These are phyloP conservation scores for Fusarium hostae DNA, from an alignment of 2,329 filamentous ascomycete genomes.

Conservation along the genomic window DNA sequence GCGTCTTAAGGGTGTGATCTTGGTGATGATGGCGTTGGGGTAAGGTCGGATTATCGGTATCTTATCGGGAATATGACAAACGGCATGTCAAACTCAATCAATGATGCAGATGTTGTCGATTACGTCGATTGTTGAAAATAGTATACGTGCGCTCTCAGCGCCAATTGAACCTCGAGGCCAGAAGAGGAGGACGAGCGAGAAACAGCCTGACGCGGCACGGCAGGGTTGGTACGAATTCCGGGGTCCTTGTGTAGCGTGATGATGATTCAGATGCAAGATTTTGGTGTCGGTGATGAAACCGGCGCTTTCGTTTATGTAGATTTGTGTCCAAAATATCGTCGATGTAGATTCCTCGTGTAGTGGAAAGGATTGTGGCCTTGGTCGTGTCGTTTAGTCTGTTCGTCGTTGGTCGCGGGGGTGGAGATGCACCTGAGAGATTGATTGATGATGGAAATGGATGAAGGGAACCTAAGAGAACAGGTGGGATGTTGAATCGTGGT, in stretches of 20 bases:
- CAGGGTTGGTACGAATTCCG: slow-evolving; percentile 28
- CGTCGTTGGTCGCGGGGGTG: slow-evolving; percentile 36
- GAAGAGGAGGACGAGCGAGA: slow-evolving; percentile 12
- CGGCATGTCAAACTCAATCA: slow-evolving; percentile 27
- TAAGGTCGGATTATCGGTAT: slow-evolving; percentile 21
- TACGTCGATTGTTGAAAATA: not conserved
- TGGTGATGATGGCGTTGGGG: not conserved
- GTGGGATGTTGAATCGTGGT: slow-evolving; percentile 21
- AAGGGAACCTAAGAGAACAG: slow-evolving; percentile 26
- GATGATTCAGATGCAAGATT: slow-evolving; percentile 15
- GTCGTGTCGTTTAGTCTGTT: slow-evolving; percentile 11
- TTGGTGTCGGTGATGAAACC: not conserved
- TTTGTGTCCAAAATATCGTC: not conserved
- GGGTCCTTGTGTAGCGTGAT: slow-evolving; percentile 33
- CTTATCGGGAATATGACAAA: slow-evolving; percentile 30
- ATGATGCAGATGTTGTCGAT: slow-evolving; percentile 6
- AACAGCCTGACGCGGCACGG: slow-evolving; percentile 33
- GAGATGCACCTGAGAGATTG: slow-evolving; percentile 20
- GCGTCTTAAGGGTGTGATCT: not conserved
- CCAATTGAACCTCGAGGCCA: slow-evolving; percentile 25
- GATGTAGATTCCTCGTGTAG: not conserved
- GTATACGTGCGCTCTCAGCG: slow-evolving; percentile 28
- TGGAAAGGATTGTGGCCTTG: not conserved
- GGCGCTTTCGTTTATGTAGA: not conserved
- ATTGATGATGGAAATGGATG: slow-evolving; percentile 27